These are phyloP conservation scores for Eimeria praecox DNA, from an alignment of 169 alveolate species.

Conservation along the genomic window DNA sequence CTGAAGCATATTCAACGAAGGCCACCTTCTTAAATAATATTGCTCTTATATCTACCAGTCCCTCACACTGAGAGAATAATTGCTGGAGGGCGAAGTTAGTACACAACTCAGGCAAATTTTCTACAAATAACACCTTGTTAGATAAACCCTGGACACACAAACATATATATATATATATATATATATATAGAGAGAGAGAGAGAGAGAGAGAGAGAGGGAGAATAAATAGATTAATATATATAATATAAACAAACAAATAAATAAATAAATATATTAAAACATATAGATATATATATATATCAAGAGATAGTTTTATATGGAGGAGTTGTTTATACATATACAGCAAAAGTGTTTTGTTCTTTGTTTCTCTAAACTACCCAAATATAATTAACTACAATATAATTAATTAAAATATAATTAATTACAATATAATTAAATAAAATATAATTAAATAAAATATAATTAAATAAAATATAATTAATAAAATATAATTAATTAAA, in stretches of 20 bases:
- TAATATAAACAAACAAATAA: too few species aligned
- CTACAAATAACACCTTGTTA: conserved; percentile 89
- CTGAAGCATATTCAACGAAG: conserved; percentile 89
- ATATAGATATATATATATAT: too few species aligned
- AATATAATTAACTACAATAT: too few species aligned
- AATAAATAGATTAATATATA: not conserved
- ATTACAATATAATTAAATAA: not conserved
- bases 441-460: not conserved
- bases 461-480: not conserved
- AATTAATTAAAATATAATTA: not conserved
- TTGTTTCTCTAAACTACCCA: too few species aligned
- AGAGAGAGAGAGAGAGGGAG: not conserved
- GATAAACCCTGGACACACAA: conserved; percentile 29
- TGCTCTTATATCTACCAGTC: conserved; percentile 89
- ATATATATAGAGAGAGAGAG: too few species aligned
- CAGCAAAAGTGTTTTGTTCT: not conserved
- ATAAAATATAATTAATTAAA: not conserved
- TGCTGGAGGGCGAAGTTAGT: conserved; percentile 84
- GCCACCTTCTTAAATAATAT: conserved; percentile 90
- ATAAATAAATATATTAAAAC: not conserved
- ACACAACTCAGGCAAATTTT: conserved; percentile 89
- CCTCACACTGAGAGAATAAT: conserved; percentile 86
- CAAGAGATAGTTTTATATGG: too few species aligned
- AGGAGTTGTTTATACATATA: not conserved
- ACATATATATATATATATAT: not conserved